Conservation (phyloP, 768 basidiomycete species). For the Collybia sordida region DNA sequence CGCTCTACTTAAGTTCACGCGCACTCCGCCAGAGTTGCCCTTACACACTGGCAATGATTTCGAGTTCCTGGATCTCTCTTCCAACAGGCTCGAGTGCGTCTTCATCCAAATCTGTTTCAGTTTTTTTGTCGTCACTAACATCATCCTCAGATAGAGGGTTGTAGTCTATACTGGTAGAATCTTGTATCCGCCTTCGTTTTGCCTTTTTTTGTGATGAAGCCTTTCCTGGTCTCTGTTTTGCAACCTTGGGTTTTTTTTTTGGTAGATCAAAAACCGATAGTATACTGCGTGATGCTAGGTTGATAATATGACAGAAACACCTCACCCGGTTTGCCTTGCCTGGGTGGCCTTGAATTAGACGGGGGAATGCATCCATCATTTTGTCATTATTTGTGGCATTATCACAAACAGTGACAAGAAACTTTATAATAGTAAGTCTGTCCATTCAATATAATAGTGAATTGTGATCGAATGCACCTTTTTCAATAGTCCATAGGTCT, state of each 20-base stretch:
- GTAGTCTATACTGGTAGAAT: too few species aligned
- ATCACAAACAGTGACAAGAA: conserved; percentile 30
- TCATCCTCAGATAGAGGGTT: too few species aligned
- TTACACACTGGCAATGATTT: conserved; percentile 1
- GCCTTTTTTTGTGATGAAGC: too few species aligned
- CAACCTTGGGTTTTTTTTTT: too few species aligned
- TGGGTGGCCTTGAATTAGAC: conserved; percentile 15
- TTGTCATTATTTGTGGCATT: conserved; percentile 32
- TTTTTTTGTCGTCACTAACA: too few species aligned
- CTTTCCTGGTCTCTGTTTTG: too few species aligned
- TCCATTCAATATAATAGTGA: background rate
- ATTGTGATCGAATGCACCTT: conserved; percentile 26
- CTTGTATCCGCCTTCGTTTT: too few species aligned
- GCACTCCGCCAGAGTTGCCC: too few species aligned
- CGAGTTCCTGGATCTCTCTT: conserved; percentile 1
- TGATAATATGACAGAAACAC: conserved; percentile 36
- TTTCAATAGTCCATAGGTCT: conserved; percentile 29
- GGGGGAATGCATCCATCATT: conserved; percentile 27
- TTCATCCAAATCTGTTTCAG: conserved; percentile 1
- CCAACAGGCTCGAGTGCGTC: background rate
- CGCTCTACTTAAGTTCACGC: too few species aligned
- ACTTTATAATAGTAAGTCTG: conserved; percentile 14
- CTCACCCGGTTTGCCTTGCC: conserved; percentile 16
- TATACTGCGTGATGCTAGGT: conserved; percentile 29
- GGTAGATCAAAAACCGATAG: conserved; percentile 29